A percentile compares a stretch with the other conserved stretches of the same genome.
Evolutionary conservation across 495 filamentous ascomycete species (phyloP).

Genomic region (Daldinia concentrica): DNA sequence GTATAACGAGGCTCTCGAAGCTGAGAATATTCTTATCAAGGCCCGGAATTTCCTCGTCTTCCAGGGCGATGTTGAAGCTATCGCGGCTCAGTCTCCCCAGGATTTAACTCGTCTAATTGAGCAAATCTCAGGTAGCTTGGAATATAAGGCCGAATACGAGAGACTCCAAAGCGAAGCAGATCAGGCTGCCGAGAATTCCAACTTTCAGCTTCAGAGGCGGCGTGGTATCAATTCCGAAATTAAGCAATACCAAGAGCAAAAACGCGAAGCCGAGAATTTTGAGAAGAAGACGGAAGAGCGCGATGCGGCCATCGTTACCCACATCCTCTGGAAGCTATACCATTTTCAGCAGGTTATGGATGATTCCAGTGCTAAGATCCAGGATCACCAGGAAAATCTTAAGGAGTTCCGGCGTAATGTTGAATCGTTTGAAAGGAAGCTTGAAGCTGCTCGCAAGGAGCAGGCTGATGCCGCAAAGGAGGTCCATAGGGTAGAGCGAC

Average conservation of each 20-base stretch:
- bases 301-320: conserved; percentile 91
- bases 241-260: conserved; percentile 96
- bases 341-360: conserved; percentile 95
- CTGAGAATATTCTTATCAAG: conserved; percentile 96
- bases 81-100: conserved; percentile 90
- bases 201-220: conserved; percentile 83
- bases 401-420: conserved; percentile 91
- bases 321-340: conserved; percentile 96
- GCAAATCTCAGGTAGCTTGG: conserved; percentile 95
- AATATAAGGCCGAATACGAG: conserved; percentile 96
- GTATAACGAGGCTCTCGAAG: conserved; percentile 93
- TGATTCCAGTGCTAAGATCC: conserved; percentile 87
- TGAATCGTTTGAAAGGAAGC: conserved; percentile 80
- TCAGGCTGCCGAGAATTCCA: conserved; percentile 86
- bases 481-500: conserved; percentile 81
- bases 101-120: conserved; percentile 96
- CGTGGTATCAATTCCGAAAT: conserved; percentile 97
- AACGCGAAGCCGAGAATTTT: conserved; percentile 93
- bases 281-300: conserved; percentile 86
- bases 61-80: conserved; percentile 98
- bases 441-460: conserved; percentile 87
- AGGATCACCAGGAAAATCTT: conserved; percentile 93
- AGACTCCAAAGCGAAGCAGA: conserved; percentile 83
- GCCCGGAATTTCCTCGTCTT: conserved; percentile 98
- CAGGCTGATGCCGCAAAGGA: conserved; percentile 82